Evolutionary conservation across 129 eudicot species (phyloP).

Genomic region (Lactuca sativa): DNA sequence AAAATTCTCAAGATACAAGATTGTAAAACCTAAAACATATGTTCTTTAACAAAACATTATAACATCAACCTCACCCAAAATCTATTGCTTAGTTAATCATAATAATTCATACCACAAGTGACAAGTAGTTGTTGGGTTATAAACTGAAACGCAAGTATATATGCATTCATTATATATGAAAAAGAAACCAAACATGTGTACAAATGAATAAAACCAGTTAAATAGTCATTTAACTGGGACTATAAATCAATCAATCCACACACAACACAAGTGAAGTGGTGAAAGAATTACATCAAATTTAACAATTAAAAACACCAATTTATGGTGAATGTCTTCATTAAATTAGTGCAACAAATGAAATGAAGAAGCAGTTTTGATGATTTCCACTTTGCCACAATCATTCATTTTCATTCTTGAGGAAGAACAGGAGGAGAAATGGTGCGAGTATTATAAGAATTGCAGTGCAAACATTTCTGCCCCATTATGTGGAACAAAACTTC

Average conservation of each 20-base stretch:
- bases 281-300: conserved; percentile 33
- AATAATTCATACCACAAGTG: background rate
- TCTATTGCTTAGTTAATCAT: background rate
- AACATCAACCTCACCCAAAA: conserved; percentile 17
- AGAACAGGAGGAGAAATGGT: conserved; percentile 76
- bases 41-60: background rate
- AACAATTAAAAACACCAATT: conserved; percentile 20
- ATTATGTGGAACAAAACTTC: conserved; percentile 87
- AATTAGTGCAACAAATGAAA: background rate
- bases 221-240: background rate
- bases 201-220: conserved; percentile 20
- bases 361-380: background rate
- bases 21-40: background rate
- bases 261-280: conserved; percentile 34
- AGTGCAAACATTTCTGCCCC: conserved; percentile 94
- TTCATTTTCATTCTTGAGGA: conserved; percentile 42
- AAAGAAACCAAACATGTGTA: conserved; percentile 23
- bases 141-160: background rate
- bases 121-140: background rate
- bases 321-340: background rate
- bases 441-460: conserved; percentile 86
- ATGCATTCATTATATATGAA: conserved; percentile 8
- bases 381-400: no score
- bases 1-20: background rate
- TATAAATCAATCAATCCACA: conserved; percentile 15